These are phyloP conservation scores for Kluyveromyces starmeri DNA, from an alignment of 805 yeast genomes.

Conservation along the genomic window DNA sequence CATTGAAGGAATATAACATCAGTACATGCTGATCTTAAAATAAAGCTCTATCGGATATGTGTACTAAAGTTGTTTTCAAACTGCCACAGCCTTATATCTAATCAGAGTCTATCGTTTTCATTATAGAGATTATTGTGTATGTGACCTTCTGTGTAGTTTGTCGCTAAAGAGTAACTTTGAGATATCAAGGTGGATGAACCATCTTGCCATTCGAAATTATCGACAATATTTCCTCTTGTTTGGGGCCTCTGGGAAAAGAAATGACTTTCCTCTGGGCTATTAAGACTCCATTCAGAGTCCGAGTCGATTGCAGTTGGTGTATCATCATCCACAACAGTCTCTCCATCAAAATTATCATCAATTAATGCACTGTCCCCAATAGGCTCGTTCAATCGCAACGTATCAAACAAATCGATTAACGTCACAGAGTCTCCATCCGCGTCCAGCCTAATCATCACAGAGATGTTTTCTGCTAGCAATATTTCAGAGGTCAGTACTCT, in stretches of 20 bases:
- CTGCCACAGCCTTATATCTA: too few relatives aligned
- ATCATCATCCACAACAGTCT: not conserved
- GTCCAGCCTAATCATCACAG: not conserved
- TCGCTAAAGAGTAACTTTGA: too few relatives aligned
- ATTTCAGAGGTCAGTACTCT: not conserved
- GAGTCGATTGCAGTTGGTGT: not conserved
- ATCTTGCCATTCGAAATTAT: too few relatives aligned
- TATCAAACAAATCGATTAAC: not conserved
- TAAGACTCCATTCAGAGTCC: slow-evolving; percentile 1
- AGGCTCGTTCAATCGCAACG: not conserved
- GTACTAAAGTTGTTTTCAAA: too few relatives aligned
- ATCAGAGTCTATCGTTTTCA: too few relatives aligned
- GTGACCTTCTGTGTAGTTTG: too few relatives aligned
- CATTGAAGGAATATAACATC: slow-evolving; percentile 49
- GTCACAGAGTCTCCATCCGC: not conserved
- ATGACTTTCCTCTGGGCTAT: not conserved
- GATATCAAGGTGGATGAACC: too few relatives aligned
- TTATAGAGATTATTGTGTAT: too few relatives aligned
- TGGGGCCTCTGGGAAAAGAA: not conserved
- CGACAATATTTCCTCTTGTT: not conserved
- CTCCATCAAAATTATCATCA: not conserved
- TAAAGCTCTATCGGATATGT: too few relatives aligned
- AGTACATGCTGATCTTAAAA: too few relatives aligned
- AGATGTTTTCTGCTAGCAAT: not conserved
- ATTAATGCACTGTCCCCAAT: not conserved